Conservation (phyloP, 2,329 filamentous ascomycete species). For the Aureobasidium sp. region DNA sequence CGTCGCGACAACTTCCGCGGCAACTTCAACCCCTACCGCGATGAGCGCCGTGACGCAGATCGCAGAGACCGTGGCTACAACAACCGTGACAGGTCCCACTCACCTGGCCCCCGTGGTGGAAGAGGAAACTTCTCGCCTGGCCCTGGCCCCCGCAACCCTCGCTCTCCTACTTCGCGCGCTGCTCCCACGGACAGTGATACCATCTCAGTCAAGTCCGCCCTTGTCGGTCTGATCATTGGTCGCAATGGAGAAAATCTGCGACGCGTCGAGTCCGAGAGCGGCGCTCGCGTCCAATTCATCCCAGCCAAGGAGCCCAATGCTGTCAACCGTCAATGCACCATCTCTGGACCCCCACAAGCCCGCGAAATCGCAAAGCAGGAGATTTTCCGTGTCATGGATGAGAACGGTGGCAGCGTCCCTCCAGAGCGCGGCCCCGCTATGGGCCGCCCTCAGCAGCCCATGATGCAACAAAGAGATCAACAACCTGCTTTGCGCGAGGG, state of each 20-base stretch:
- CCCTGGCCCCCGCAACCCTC: conserved; percentile 6
- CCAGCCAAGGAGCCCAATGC: conserved; percentile 64
- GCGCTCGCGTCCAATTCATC: conserved; percentile 80
- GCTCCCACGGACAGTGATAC: conserved; percentile 67
- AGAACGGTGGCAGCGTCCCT: conserved; percentile 49
- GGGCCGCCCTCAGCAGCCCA: background rate
- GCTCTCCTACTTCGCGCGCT: conserved; percentile 36
- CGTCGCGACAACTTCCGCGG: conserved; percentile 65
- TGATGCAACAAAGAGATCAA: conserved; percentile 10
- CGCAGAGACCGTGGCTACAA: conserved; percentile 48
- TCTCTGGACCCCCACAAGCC: conserved; percentile 63
- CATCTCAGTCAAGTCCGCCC: conserved; percentile 75
- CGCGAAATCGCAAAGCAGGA: conserved; percentile 72
- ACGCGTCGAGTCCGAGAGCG: conserved; percentile 73
- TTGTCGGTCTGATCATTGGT: conserved; percentile 86
- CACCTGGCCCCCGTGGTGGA: conserved; percentile 49
- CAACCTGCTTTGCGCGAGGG: conserved; percentile 57
- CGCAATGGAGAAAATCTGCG: conserved; percentile 82
- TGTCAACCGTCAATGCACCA: conserved; percentile 73
- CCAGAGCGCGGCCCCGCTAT: conserved; percentile 5
- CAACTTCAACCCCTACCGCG: conserved; percentile 72
- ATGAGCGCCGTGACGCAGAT: conserved; percentile 68
- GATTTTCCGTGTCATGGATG: conserved; percentile 81
- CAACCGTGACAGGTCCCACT: conserved; percentile 65
- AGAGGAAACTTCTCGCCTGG: conserved; percentile 24